A percentile compares a stretch with the other conserved stretches of the same genome.
These are phyloP conservation scores for Eucalyptus shirleyi DNA, from an alignment of 345 rosid genomes.

Conservation along the genomic window DNA sequence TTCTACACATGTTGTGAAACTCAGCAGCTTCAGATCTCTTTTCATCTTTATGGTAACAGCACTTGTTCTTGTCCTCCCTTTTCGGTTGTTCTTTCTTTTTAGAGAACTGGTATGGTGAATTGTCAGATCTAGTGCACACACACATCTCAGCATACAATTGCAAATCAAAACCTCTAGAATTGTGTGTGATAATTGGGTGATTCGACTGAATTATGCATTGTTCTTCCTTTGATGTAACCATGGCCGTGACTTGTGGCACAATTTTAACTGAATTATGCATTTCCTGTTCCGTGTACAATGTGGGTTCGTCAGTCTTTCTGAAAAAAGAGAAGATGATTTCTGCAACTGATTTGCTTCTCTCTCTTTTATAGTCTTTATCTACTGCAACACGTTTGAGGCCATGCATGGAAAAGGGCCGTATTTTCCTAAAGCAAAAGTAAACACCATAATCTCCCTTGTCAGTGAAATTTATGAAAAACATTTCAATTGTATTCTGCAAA, in stretches of 20 bases:
- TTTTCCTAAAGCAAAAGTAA: background rate
- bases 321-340: background rate
- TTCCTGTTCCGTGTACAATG: background rate
- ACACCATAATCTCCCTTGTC: background rate
- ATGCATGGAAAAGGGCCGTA: background rate
- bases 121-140: background rate
- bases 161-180: background rate
- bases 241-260: background rate
- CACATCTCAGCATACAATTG: background rate
- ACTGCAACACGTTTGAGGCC: conserved; percentile 5
- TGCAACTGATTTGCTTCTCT: background rate
- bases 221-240: background rate
- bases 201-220: background rate
- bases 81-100: background rate
- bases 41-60: background rate
- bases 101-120: background rate
- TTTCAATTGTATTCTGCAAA: background rate
- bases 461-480: background rate
- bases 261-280: background rate
- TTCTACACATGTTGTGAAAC: background rate
- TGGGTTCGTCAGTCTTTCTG: background rate
- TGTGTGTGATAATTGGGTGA: background rate
- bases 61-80: background rate
- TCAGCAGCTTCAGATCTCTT: background rate
- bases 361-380: background rate